Base-by-base conservation (phyloP, 2,329 filamentous ascomycete species). In the Atkinsonella texensis region DNA sequence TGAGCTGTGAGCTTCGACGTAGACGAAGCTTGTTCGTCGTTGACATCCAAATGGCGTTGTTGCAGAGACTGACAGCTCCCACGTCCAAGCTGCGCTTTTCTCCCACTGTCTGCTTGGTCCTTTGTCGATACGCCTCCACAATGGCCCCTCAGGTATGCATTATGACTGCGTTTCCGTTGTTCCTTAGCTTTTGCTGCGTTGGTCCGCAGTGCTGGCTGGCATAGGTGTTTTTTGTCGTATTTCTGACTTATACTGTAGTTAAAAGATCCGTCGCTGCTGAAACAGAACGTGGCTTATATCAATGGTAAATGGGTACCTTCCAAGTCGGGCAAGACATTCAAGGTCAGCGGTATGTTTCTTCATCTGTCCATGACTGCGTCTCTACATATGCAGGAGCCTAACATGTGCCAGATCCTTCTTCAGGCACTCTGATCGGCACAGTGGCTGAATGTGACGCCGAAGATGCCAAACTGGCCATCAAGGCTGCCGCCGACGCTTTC, bases 261-360 rank as follows among this genome's bases (percentile, higher is more conserved):
- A 62, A 87, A 83, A 63, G 87, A 91, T 60, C 79, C 80, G 38
- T 87, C 85, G 23, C 79, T 98, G 54, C 80, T 97, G 62, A 96
- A 94, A 73, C 81, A 84, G 59, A 80, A 90, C 65, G 79, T 81
- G 54, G 80, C 82, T 62, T 96, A 91, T 65, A 83, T 97, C 63
- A 91, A 98, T 66, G 93, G 93, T 62, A 79, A 95, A 77, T 98
- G 90, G 87, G 80, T 94, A 55, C 77, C 79, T 60, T 87, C 91
- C 59, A 80, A 82, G 63, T 95, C 89, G 1, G 88, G 89, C 64
- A 83, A 94, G 77, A 95, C 89, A 45, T 98, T 97, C 68, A 84
- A 93, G 65, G 87, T 96, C 54, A 76, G 80, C 57, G 85, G 83
- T 84, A 69, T 57, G 63, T 50, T 28, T 7, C 2, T n/a, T 8